A percentile compares a stretch with the other conserved stretches of the same genome.
These are phyloP conservation scores for Oryza nivara DNA, from an alignment of 176 grass and related monocot species.

Conservation along the genomic window DNA sequence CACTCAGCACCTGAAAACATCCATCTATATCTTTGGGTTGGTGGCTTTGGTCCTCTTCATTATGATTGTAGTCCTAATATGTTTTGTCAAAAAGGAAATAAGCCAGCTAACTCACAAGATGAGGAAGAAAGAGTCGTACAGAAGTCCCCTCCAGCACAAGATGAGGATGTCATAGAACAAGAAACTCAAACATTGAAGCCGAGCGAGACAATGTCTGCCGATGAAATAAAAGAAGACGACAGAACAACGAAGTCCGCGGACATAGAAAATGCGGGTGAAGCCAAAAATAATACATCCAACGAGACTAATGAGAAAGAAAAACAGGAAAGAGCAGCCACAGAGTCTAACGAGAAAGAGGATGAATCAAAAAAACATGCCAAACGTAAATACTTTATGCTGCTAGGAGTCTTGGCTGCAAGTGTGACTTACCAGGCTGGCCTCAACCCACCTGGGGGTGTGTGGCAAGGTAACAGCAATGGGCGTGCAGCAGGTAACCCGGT, in stretches of 20 bases:
- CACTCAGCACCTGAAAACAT: not conserved
- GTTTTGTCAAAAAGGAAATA: not conserved
- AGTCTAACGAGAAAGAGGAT: not conserved
- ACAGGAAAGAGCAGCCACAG: not conserved
- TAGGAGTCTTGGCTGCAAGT: slow-evolving; percentile 46
- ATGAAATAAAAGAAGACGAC: not conserved
- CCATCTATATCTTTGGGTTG: slow-evolving; percentile 13
- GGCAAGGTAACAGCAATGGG: not conserved
- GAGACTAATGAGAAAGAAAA: not conserved
- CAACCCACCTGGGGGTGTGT: slow-evolving; percentile 28
- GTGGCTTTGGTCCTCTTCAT: not conserved
- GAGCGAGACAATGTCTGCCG: not conserved
- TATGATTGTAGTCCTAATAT: not conserved
- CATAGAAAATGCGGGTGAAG: not conserved
- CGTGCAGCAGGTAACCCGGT: not conserved
- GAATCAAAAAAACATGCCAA: not conserved
- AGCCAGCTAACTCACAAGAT: not conserved
- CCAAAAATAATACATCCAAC: no score
- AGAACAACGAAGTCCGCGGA: no score
- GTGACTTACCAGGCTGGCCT: slow-evolving; percentile 50
- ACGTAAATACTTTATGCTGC: slow-evolving; percentile 43
- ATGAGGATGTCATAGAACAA: not conserved
- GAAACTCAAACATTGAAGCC: not conserved
- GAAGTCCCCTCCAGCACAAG: not conserved
- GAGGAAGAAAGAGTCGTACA: not conserved